Conservation (phyloP, 2,329 filamentous ascomycete species). For the Volutella citrinella region DNA sequence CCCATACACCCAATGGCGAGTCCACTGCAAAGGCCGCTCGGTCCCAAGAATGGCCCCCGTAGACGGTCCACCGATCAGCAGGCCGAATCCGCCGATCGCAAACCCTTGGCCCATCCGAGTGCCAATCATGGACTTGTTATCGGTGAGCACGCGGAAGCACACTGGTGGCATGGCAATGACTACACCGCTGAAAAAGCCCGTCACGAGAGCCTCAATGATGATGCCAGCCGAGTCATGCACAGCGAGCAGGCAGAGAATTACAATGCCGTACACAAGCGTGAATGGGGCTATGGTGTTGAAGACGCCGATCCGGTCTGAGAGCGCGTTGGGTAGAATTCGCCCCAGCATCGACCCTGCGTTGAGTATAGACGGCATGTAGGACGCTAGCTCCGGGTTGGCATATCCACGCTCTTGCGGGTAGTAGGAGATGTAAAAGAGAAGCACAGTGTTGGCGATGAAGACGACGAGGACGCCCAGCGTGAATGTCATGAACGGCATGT, state of each 20-base stretch:
- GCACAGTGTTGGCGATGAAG: too few relatives aligned
- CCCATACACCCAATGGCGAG: conserved; percentile 1
- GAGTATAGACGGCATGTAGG: too few relatives aligned
- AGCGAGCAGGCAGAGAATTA: conserved; percentile 34
- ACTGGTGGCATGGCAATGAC: conserved; percentile 36
- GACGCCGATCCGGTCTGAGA: conserved; percentile 32
- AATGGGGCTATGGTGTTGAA: conserved; percentile 32
- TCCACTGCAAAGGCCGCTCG: background rate
- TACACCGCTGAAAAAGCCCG: conserved; percentile 41
- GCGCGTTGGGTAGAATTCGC: too few relatives aligned
- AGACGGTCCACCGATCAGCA: conserved; percentile 19
- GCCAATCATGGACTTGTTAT: conserved; percentile 38
- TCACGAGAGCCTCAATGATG: conserved; percentile 33
- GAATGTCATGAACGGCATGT: too few relatives aligned
- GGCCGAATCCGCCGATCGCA: conserved; percentile 27
- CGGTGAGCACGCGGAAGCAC: conserved; percentile 33
- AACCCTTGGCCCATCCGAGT: conserved; percentile 39
- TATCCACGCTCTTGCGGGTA: too few relatives aligned
- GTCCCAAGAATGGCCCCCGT: background rate
- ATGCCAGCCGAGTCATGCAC: conserved; percentile 32
- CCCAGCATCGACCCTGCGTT: too few relatives aligned
- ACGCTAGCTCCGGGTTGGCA: too few relatives aligned
- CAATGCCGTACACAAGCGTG: conserved; percentile 26
- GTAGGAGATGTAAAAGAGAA: too few relatives aligned
- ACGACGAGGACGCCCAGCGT: too few relatives aligned